Conservation (phyloP, 495 filamentous ascomycete species). For the Penicillium coffeae region DNA sequence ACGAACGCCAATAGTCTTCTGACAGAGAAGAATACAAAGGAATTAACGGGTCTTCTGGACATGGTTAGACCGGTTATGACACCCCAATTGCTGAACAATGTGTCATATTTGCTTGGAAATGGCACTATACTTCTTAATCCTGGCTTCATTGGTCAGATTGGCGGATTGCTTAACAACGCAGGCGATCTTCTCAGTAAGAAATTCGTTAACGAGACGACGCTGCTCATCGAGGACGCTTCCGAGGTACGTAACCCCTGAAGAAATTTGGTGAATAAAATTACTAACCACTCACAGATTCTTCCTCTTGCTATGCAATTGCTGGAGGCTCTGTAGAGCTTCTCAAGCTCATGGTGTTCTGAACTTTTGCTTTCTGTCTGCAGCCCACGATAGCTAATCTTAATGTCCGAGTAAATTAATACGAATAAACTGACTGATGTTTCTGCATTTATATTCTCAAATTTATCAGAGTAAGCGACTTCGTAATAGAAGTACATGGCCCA, state of each 20-base stretch:
- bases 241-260: constrained; percentile 39
- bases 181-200: constrained; percentile 5
- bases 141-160: no score
- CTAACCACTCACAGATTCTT: no score
- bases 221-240: constrained; percentile 39
- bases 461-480: no score
- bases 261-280: no score
- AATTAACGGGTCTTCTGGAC: constrained; percentile 28
- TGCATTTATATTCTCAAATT: no score
- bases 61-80: constrained; percentile 37
- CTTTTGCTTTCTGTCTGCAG: no score
- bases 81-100: no score
- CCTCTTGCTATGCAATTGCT: constrained; percentile 28
- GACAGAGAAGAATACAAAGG: constrained; percentile 29
- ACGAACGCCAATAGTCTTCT: constrained; percentile 38
- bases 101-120: no score
- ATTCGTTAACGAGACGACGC: constrained; percentile 1
- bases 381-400: constrained; percentile 11
- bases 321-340: constrained; percentile 27
- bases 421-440: constrained; percentile 7
- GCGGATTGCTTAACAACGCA: constrained; percentile 23
- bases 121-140: no score
- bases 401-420: constrained; percentile 12
- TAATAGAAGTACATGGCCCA: no score
- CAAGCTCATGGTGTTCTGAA: no score